phyloP scores from a whole-genome alignment of 106 monocot genomes.

The Dioscorea dumetorum region DNA sequence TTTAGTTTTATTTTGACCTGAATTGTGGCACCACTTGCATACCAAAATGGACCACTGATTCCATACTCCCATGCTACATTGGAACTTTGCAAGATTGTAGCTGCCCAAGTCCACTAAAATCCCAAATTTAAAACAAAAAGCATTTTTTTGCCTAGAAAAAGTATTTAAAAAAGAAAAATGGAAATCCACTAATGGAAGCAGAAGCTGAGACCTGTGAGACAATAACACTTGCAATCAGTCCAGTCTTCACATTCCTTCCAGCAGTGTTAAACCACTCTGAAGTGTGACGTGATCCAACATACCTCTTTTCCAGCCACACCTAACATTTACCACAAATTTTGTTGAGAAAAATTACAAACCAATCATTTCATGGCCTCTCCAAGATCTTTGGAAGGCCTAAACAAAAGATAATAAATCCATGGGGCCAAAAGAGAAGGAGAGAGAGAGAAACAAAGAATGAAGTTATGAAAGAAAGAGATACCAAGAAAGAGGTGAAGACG shows the following conservation, averaged over 20 bases:
- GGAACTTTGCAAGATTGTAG: conserved; percentile 95
- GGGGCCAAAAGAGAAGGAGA: too few species aligned
- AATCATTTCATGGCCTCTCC: neutral
- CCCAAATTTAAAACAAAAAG: neutral
- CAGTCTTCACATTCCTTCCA: conserved; percentile 94
- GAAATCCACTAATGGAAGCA: neutral
- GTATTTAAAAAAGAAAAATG: neutral
- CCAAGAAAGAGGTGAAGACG: conserved; percentile 93
- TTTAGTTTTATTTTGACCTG: conserved; percentile 46
- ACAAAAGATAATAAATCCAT: too few species aligned
- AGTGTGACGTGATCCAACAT: conserved; percentile 86
- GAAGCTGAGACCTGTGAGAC: conserved; percentile 73
- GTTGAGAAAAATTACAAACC: neutral
- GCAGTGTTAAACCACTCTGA: conserved; percentile 99
- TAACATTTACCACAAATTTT: too few species aligned
- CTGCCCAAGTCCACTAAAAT: conserved; percentile 96
- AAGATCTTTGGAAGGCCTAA: neutral
- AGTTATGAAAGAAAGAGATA: conserved; percentile 5
- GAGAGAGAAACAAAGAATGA: too few species aligned
- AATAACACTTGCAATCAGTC: conserved; percentile 96
- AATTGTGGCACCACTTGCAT: conserved; percentile 96
- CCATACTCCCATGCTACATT: conserved; percentile 99
- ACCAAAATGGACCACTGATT: conserved; percentile 98
- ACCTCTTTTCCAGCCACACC: conserved; percentile 97
- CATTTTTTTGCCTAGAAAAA: neutral